These are phyloP conservation scores for Collybia nuda DNA, from an alignment of 768 basidiomycete genomes.

Conservation along the genomic window DNA sequence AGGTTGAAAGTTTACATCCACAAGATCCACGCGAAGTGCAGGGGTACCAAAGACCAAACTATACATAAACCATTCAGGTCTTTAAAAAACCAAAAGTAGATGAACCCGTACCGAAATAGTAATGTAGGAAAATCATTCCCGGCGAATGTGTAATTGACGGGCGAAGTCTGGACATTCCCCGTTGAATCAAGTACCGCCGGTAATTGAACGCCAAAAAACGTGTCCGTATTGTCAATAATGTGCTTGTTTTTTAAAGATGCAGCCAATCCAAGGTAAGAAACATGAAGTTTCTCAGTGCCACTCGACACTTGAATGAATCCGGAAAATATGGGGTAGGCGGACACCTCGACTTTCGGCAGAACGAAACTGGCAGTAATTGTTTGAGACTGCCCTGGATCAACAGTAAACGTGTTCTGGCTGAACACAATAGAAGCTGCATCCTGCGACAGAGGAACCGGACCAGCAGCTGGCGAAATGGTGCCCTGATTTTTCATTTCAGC, in stretches of 20 bases:
- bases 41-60: conserved; percentile 2
- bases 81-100: neutral
- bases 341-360: conserved; percentile 39
- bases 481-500: conserved; percentile 23
- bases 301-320: conserved; percentile 52
- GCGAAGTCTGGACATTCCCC: neutral
- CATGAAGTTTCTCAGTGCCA: conserved; percentile 33
- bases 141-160: neutral
- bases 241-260: conserved; percentile 29
- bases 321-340: conserved; percentile 56
- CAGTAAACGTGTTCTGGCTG: conserved; percentile 41
- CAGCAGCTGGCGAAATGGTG: conserved; percentile 37
- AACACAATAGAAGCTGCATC: conserved; percentile 46
- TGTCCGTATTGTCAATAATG: neutral
- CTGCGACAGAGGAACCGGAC: conserved; percentile 50
- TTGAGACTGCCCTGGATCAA: conserved; percentile 41
- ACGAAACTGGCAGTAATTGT: conserved; percentile 42
- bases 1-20: neutral
- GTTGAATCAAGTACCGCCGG: neutral
- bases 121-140: neutral
- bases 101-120: neutral
- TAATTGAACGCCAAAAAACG: neutral
- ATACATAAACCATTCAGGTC: neutral
- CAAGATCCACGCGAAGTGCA: conserved; percentile 1
- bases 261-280: conserved; percentile 45